Percentiles rank a stretch among this genome's conserved stretches.
Evolutionary conservation across 2,329 filamentous ascomycete species (phyloP).

Genomic region (Nannizzia gypsea): DNA sequence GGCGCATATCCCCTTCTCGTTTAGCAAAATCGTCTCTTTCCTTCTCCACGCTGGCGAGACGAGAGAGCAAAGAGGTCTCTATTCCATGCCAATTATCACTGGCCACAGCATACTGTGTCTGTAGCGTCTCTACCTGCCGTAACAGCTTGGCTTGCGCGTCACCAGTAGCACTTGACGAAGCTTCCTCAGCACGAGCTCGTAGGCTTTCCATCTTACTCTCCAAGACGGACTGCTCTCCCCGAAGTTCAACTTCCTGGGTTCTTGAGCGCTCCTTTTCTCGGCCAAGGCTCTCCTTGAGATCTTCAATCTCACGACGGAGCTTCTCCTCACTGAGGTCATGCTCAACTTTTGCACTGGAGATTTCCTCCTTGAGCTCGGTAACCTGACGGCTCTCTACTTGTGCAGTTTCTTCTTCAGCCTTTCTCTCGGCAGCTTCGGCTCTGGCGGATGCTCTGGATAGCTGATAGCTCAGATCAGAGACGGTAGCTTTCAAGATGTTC

Average conservation of each 20-base stretch:
- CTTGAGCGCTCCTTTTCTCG: conserved; percentile 59
- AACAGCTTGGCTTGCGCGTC: conserved; percentile 82
- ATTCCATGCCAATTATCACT: conserved; percentile 98
- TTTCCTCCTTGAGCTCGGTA: conserved; percentile 49
- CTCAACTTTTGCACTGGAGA: conserved; percentile 58
- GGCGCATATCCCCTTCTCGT: conserved; percentile 75
- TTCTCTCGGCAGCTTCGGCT: conserved; percentile 54
- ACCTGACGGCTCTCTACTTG: conserved; percentile 51
- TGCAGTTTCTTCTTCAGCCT: conserved; percentile 54
- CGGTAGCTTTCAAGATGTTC: conserved; percentile 50
- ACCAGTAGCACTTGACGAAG: conserved; percentile 65
- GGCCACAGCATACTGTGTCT: conserved; percentile 87
- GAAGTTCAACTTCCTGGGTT: conserved; percentile 62
- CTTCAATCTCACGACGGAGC: conserved; percentile 54
- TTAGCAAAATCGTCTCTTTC: conserved; percentile 78
- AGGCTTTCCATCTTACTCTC: conserved; percentile 86
- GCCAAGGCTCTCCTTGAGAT: conserved; percentile 60
- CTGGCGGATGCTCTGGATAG: conserved; percentile 55
- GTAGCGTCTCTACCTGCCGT: conserved; percentile 86
- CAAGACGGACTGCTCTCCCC: conserved; percentile 61
- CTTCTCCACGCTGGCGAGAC: conserved; percentile 68
- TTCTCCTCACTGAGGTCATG: conserved; percentile 60
- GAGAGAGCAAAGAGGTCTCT: conserved; percentile 69
- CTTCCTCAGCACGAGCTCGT: conserved; percentile 76
- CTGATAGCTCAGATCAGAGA: conserved; percentile 58